Percentiles rank a stretch among this genome's conserved stretches.
Evolutionary conservation across 176 grass and related monocot species (phyloP).

Genomic region (Themeda triandra): DNA sequence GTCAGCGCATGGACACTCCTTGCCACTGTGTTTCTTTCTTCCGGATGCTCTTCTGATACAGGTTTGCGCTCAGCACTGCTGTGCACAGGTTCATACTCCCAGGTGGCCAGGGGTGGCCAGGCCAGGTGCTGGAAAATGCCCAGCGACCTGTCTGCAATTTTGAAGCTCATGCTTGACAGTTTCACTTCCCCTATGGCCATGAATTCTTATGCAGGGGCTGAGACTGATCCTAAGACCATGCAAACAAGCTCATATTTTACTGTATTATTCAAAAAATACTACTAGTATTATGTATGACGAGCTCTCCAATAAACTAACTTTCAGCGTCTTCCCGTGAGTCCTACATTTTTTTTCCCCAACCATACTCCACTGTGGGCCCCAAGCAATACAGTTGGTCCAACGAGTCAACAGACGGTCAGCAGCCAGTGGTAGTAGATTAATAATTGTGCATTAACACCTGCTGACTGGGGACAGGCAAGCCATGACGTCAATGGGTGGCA

Average conservation of each 20-base stretch:
- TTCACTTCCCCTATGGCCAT: background rate
- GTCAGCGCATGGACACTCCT: background rate
- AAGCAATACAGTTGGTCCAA: background rate
- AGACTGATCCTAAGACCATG: too few species aligned
- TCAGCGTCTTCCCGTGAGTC: background rate
- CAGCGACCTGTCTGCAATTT: background rate
- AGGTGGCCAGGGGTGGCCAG: too few species aligned
- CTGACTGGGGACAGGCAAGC: background rate
- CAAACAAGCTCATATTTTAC: background rate
- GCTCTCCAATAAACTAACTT: too few species aligned
- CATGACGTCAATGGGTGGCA: conserved; percentile 7
- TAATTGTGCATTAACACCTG: conserved; percentile 1
- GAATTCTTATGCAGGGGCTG: too few species aligned
- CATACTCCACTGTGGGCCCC: background rate
- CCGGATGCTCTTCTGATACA: background rate
- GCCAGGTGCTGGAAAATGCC: background rate
- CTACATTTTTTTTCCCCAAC: background rate
- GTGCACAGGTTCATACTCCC: background rate
- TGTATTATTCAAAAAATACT: too few species aligned
- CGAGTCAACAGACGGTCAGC: background rate
- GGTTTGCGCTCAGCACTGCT: background rate
- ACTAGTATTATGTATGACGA: too few species aligned
- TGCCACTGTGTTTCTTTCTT: background rate
- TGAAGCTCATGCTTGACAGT: background rate
- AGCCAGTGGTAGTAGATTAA: background rate